Evolutionary conservation across 768 basidiomycete genomes (phyloP).

Genomic region (Boletales sp.): DNA sequence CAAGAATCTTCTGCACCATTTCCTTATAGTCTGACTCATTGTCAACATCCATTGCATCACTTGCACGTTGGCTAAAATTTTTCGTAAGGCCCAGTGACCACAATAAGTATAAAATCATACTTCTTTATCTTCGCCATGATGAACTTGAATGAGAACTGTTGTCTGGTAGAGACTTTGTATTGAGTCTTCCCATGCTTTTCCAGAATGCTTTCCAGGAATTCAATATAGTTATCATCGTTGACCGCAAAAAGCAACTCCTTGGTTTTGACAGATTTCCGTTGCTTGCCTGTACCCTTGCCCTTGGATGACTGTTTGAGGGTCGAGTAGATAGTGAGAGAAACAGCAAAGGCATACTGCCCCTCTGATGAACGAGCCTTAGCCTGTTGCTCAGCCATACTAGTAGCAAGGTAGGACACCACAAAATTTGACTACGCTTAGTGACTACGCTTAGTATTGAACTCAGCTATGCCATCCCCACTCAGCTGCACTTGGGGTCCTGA

Average conservation of each 20-base stretch:
- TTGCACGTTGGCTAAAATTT: not conserved
- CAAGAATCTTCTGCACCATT: not conserved
- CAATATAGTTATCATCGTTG: not conserved
- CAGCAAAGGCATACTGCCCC: too few species aligned
- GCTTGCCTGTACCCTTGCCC: not conserved
- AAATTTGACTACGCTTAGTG: too few species aligned
- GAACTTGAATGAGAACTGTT: not conserved
- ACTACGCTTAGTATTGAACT: too few species aligned
- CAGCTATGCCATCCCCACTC: too few species aligned
- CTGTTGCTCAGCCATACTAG: too few species aligned
- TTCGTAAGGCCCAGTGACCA: not conserved
- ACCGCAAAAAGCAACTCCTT: not conserved
- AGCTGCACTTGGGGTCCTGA: too few species aligned
- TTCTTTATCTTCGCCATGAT: not conserved
- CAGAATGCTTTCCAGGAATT: not conserved
- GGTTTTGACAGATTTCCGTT: not conserved
- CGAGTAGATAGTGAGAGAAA: too few species aligned
- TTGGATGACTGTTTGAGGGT: too few species aligned
- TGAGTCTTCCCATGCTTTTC: conserved; percentile 1
- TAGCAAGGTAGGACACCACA: too few species aligned
- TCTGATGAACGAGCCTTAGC: too few species aligned
- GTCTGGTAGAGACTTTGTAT: not conserved
- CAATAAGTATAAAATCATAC: not conserved
- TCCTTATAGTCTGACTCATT: not conserved
- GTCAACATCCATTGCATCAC: not conserved